Base-by-base conservation (phyloP, 2,329 filamentous ascomycete genomes). In the Xylaria digitata region DNA sequence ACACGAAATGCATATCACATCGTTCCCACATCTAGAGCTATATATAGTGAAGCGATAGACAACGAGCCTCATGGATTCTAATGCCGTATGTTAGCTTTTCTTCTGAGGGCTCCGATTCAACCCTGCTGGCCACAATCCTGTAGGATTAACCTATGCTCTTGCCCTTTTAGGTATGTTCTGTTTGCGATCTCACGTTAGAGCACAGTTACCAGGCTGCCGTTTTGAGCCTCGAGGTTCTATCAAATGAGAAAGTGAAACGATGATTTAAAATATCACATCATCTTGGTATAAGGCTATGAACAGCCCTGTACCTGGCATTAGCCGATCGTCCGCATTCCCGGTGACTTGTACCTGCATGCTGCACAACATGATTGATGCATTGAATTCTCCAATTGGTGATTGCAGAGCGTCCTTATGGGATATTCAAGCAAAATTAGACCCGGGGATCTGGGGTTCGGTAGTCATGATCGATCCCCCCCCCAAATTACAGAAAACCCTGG, bases 341-440 rank as follows among this genome's bases (percentile, higher is more conserved):
- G 40, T 30, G 26, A 43, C 17, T 32, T 45, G 65, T 63, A 67
- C 65, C 61, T 63, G 65, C 65, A 67, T 67, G 3, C 52, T 67
- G 65, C 60, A 63, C 42, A 46, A 32, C 46, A 58, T 58, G 19
- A 11, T 37, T 30, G 19, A 40, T 60, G 34, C 37, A 30, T 15
- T 43, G 7, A 3, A 15, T 3, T 55, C 19, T 37, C 8, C 8
- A 15, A 55, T 26, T 43, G 21, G 37, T 43, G 21, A 21, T 13
- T 13, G 23, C 57, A 34, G 23, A 40, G 8, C 34, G 19, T 45
- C 58, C 48, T 15, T 50, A 26, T n/a, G 34, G 13, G 30, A 26
- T 32, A 21, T 9, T 3, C 19, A 46, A 5, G 42, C 26, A 26
- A 46, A 40, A 26, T 54, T 48, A 21, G 34, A 15, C n/a, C 17